A percentile compares a stretch with the other conserved stretches of the same genome.
phyloP scores from a whole-genome alignment of 116 monocot genomes.

The Phalaenopsis hybrid region DNA sequence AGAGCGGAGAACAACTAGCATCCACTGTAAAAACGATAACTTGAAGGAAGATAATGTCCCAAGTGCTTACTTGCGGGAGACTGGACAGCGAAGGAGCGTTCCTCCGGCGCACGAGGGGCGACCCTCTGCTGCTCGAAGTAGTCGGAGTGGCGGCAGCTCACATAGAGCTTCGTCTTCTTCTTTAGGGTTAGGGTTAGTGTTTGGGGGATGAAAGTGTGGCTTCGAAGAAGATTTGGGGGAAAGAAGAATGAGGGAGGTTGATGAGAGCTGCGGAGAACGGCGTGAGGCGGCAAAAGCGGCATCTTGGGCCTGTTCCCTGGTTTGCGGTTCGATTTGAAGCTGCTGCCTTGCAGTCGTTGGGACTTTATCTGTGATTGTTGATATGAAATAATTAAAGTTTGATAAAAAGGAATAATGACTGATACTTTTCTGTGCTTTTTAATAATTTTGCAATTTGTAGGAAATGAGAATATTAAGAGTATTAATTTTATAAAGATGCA shows the following conservation, averaged over 20 bases:
- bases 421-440: no score
- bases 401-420: no score
- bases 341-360: no score
- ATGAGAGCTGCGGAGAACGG: background rate
- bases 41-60: background rate
- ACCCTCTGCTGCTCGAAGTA: slow-evolving; percentile 43
- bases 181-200: background rate
- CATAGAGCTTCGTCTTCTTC: slow-evolving; percentile 11
- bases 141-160: slow-evolving; percentile 44
- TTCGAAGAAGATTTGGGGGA: background rate
- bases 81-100: slow-evolving; percentile 12
- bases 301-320: background rate
- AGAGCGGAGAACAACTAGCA: background rate
- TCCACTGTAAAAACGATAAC: background rate
- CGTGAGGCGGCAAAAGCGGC: slow-evolving; percentile 5
- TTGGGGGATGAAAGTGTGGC: background rate
- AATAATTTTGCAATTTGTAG: no score
- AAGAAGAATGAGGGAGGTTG: background rate
- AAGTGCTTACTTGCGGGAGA: slow-evolving; percentile 10
- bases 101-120: slow-evolving; percentile 9
- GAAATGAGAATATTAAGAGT: no score
- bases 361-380: no score
- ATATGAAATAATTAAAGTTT: no score
- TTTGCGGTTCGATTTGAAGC: background rate
- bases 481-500: no score